Evolutionary conservation across 1,284 basidiomycete species (phyloP), one percentile per base, ranked within the genome.

Genomic region (Apiotrichum veenhuisii): DNA sequence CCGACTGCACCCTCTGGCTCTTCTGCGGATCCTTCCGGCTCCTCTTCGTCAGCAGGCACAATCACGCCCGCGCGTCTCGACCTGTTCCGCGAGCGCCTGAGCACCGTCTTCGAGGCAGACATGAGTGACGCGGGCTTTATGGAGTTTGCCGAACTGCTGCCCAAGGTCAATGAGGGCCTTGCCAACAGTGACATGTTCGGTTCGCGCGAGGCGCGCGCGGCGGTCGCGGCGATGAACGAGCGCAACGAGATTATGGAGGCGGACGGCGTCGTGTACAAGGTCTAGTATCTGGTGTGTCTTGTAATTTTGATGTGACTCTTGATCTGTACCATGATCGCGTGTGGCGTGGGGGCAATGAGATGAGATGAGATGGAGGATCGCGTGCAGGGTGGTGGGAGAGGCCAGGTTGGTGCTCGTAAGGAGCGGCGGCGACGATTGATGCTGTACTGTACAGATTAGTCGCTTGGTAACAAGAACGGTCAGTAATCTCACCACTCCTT

Each of bases 161-260:
- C 87, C 60, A 76, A 83, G 53, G 80, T 98, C 73, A 98, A 98
- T 70, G 82, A 85, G 62, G 90, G 88, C 17, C 75, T 95, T 47
- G 70, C 82, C 18, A 83, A 83, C 2, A 82, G 83, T 38, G 81
- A 82, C 22, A 78, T 92, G 46, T 98, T 92, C 72, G 86, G 87
- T 11, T 86, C 85, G 1, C 81, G 81, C 23, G 94, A 98, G 75
- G 94, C 89, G 9, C 85, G 82, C 22, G 80, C 81, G 57, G 87
- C 87, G 44, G 87, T 88, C 56, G 80, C 85, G 62, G 77, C 80
- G 46, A 97, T 98, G 94, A 82, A 85, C 51, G 85, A 88, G 42
- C 82, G 82, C 25, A 89, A 93, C 67, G 87, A 94, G 75, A 79
- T 97, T 64, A 92, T 97, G 90, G 82, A 91, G 65, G 86, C 85